phyloP scores from a whole-genome alignment of 1,139 yeast species.

The Zygosaccharomyces pseudobailii region DNA sequence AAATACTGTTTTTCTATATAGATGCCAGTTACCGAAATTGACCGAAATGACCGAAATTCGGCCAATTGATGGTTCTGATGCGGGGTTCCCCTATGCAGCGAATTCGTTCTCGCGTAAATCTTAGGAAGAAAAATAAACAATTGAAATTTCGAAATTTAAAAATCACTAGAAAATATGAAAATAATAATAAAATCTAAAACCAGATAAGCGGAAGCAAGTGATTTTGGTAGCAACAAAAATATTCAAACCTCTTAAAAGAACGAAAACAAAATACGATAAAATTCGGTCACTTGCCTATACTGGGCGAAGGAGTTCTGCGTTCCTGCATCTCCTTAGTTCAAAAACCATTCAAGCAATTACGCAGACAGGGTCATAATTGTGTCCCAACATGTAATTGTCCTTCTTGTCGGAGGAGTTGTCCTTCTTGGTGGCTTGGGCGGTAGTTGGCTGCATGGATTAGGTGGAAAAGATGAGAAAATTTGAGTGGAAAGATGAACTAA shows the following conservation, averaged over 20 bases:
- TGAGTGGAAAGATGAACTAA: not conserved
- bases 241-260: not conserved
- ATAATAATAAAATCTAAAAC: not conserved
- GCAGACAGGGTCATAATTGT: conserved; percentile 29
- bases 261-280: not conserved
- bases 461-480: not conserved
- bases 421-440: conserved; percentile 26
- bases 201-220: not conserved
- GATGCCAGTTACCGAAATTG: not conserved
- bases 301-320: not conserved
- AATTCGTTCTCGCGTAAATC: too few species aligned
- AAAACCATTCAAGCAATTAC: conserved; percentile 21
- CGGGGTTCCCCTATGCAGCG: not conserved
- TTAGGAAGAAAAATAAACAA: not conserved
- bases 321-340: not conserved
- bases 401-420: conserved; percentile 29
- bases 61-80: not conserved
- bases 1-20: too few species aligned
- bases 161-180: not conserved
- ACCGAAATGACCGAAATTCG: not conserved
- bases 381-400: conserved; percentile 30
- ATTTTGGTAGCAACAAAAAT: not conserved
- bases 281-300: not conserved
- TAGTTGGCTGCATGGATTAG: conserved; percentile 28
- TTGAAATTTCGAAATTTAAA: not conserved